Evolutionary conservation across 1,139 yeast species (phyloP).

Genomic region (Kurtzmaniella natalensis): DNA sequence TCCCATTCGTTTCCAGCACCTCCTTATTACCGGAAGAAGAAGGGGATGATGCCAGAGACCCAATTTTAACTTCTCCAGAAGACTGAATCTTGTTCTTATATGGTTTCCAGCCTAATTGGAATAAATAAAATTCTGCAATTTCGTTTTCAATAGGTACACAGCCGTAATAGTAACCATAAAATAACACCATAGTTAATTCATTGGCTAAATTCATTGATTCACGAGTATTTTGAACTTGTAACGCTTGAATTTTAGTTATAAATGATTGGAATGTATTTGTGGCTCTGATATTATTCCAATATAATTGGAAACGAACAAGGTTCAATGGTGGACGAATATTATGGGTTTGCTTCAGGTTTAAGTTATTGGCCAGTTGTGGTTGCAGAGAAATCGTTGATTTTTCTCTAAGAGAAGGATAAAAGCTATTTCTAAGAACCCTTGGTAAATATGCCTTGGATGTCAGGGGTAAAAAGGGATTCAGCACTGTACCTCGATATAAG

Average conservation of each 20-base stretch:
- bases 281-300: constrained; percentile 50
- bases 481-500: constrained; percentile 10
- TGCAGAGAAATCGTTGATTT: constrained; percentile 10
- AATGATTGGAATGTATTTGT: constrained; percentile 30
- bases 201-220: constrained; percentile 21
- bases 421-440: constrained; percentile 22
- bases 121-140: constrained; percentile 40
- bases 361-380: background rate
- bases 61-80: background rate
- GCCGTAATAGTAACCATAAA: constrained; percentile 59
- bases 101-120: constrained; percentile 43
- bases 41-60: background rate
- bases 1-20: constrained; percentile 8
- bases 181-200: constrained; percentile 45
- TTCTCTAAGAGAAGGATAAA: constrained; percentile 11
- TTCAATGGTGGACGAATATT: constrained; percentile 32
- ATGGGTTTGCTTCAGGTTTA: constrained; percentile 8
- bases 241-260: constrained; percentile 25
- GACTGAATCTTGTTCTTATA: constrained; percentile 14
- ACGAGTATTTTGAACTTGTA: constrained; percentile 20
- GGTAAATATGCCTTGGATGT: constrained; percentile 42
- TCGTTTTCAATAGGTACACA: constrained; percentile 47
- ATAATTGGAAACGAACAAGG: constrained; percentile 32
- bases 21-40: constrained; percentile 3
- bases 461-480: constrained; percentile 7